Base-by-base conservation (phyloP, 2,329 filamentous ascomycete genomes). In the Phoma sp. region DNA sequence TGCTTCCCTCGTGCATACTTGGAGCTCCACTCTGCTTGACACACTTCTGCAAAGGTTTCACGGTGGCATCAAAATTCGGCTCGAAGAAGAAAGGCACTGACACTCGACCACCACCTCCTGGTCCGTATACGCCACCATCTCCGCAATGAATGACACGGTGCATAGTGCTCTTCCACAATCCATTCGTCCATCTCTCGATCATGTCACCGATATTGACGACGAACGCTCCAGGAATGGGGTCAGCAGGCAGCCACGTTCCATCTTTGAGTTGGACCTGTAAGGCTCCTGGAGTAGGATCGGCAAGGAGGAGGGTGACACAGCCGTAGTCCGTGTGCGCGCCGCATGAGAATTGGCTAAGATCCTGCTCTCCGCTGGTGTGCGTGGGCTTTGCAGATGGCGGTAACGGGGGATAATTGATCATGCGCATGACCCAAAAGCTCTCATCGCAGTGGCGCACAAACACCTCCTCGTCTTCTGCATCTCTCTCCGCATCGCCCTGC, bases 171-270 rank as follows among this genome's bases (percentile, higher is more conserved):
- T 74, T 73, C 69, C 77, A 79, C 39, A 72, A 24, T 29, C 76
- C 78, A 44, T 76, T 75, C 13, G 78, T 79, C 76, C 77, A 79
- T 38, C 75, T 64, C 66, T 79, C 74, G 56, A 81, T 74, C 75
- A 81, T 77, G 57, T 82, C 79, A 0, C 79, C 79, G 40, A 82
- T 77, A 57, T 82, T 81, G 5, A 82, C 77, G 2, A 81, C 78
- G 48, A 79, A 80, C 0, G 75, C 70, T 13, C 77, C 79, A 2
- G 72, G 68, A 0, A 79, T 66, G 0, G 78, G 79, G 42, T 80
- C 75, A 0, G 78, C 79, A 30, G 72, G 65, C 0, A 81, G 67
- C 80, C 79, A 82, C 0, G 70, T 68, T 6, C 72, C 71, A 38
- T 76, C 71, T 58, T 77, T 76, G 46, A 72, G 67, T 9, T 71